Evolutionary conservation across 2,329 filamentous ascomycete genomes (phyloP).

Genomic region (Penicillium sp.): DNA sequence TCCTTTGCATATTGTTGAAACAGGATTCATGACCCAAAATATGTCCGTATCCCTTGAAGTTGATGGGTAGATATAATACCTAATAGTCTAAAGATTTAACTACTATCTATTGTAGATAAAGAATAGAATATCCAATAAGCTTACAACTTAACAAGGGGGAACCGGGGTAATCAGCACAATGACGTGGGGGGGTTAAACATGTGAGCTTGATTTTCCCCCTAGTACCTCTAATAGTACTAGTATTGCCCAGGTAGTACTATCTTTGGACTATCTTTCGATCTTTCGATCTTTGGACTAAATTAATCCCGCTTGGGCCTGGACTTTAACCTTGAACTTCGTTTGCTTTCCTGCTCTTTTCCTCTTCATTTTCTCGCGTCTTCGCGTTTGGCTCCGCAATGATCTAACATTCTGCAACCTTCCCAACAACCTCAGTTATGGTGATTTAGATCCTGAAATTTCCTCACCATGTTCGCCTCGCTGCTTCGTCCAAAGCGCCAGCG

Average conservation of each 20-base stretch:
- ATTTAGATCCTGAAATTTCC: conserved; percentile 6
- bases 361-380: neutral
- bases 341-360: neutral
- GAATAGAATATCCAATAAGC: neutral
- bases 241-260: neutral
- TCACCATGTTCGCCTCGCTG: conserved; percentile 23
- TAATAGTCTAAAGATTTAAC: neutral
- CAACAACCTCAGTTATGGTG: conserved; percentile 7
- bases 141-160: neutral
- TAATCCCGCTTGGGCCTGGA: conserved; percentile 2
- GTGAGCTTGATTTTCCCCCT: neutral
- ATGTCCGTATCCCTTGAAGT: neutral
- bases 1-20: neutral
- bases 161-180: conserved; percentile 1
- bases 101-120: too few relatives aligned
- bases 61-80: neutral
- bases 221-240: neutral
- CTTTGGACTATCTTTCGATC: too few relatives aligned
- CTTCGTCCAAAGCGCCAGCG: conserved; percentile 23
- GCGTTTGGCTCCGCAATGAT: conserved; percentile 3
- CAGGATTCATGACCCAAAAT: neutral
- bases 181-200: neutral
- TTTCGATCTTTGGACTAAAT: neutral
- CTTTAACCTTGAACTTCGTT: neutral
- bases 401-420: neutral